These are phyloP conservation scores for Flaveria bidentis DNA, from an alignment of 129 eudicot genomes.

Conservation along the genomic window DNA sequence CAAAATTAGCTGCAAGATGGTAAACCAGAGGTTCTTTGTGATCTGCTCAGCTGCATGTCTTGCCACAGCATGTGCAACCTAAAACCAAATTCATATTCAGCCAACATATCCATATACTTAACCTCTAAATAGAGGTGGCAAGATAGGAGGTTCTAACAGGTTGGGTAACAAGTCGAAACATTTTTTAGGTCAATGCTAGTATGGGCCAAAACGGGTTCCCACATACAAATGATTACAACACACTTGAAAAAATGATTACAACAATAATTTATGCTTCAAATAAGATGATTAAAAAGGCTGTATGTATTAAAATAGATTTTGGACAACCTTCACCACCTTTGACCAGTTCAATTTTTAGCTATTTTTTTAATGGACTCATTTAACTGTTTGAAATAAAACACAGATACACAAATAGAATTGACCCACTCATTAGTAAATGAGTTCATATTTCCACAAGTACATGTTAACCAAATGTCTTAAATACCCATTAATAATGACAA, in stretches of 20 bases:
- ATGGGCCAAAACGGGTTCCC: background rate
- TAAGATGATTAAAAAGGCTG: background rate
- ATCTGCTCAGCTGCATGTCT: conserved; percentile 86
- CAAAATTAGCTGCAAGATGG: conserved; percentile 59
- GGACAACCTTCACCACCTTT: background rate
- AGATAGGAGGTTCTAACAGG: background rate
- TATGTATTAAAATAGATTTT: background rate
- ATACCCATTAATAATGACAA: background rate
- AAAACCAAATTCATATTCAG: conserved; percentile 29
- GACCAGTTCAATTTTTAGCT: background rate
- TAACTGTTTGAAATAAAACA: background rate
- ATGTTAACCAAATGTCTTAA: background rate
- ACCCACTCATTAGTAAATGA: background rate
- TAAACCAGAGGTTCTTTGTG: conserved; percentile 79
- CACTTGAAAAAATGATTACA: background rate
- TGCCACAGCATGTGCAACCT: conserved; percentile 97
- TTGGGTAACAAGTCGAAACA: background rate
- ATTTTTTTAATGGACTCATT: background rate
- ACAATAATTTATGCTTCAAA: background rate
- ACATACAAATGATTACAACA: background rate
- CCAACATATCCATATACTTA: conserved; percentile 20
- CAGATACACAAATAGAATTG: background rate
- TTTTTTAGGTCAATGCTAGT: background rate
- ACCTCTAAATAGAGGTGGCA: background rate
- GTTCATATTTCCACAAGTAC: background rate